Base-by-base conservation (phyloP, 1,284 basidiomycete species). In the Ganoderma lingzhi region DNA sequence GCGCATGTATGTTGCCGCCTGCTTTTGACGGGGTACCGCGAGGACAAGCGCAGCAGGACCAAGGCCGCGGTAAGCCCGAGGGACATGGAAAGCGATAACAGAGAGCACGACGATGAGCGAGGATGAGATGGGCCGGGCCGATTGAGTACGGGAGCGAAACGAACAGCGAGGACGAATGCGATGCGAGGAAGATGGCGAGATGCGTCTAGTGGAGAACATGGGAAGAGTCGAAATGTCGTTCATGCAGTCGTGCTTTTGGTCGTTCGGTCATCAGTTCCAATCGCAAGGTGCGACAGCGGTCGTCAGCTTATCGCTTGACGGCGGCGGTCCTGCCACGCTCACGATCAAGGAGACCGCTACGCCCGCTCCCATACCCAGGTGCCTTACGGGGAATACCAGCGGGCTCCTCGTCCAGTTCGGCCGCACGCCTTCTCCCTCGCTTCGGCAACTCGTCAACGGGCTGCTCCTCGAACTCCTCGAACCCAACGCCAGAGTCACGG, bases 351-450 rank as follows among this genome's bases (percentile, higher is more conserved):
- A 78, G 69, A n/a, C 80, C 75, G 69, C 77, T 76, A 51, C 78
- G 73, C 12, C 78, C 77, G 64, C 66, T 76, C 6, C 79, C 79
- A 45, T 69, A 76, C 9, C 78, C 79, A 28, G 78, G 78, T 30
- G 76, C 66, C 65, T 76, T 44, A 10, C 69, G 14, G 61, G 70
- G 42, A 39, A 62, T 63, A 4, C 71, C 71, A 42, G 45, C 6
- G 35, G 70, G 60, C 62, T 64, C 66, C 62, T 10, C 70, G 71
- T 70, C 79, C 74, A 80, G 55, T 71, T 80, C 79, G 56, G 75
- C 66, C 15, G 59, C 69, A 39, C 76, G 70, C 65, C 78, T 71
- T 14, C 78, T 69, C 14, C 79, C 79, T 44, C 78, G 67, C 32
- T 71, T 63, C 15, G 60, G 12, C 48, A 14, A 63, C 39, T 66